These are phyloP conservation scores for Echinochloa phyllopogon DNA, from an alignment of 176 grass and related monocot species.

Conservation along the genomic window DNA sequence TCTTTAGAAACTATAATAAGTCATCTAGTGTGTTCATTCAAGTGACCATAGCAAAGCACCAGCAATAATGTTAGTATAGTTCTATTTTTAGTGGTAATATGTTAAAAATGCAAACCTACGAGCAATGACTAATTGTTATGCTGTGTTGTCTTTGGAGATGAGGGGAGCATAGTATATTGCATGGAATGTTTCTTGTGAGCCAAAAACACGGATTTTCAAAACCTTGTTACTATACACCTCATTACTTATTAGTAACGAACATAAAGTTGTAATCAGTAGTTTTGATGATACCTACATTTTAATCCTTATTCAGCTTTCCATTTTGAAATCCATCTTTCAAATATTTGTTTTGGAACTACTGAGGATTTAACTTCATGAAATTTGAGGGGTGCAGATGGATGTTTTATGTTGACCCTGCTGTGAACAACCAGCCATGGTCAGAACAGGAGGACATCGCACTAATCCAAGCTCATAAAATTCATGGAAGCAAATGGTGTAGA, in stretches of 20 bases:
- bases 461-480: constrained; percentile 60
- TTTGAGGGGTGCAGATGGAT: constrained; percentile 43
- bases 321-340: constrained; percentile 8
- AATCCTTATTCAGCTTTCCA: neutral
- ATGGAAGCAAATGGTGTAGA: constrained; percentile 60
- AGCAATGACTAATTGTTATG: neutral
- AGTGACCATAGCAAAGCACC: neutral
- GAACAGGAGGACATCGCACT: constrained; percentile 56
- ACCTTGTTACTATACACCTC: neutral
- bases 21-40: neutral
- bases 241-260: neutral
- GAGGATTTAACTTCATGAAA: neutral
- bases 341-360: neutral
- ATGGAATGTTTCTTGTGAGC: neutral
- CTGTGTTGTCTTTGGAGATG: neutral
- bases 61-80: neutral
- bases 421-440: constrained; percentile 64
- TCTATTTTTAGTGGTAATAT: neutral
- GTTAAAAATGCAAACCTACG: neutral
- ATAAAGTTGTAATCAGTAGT: neutral
- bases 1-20: neutral
- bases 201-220: neutral
- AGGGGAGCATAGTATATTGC: neutral
- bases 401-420: constrained; percentile 48
- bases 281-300: constrained; percentile 1